Base-by-base conservation (phyloP, 2,329 filamentous ascomycete species). In the Talaromyces sp. region DNA sequence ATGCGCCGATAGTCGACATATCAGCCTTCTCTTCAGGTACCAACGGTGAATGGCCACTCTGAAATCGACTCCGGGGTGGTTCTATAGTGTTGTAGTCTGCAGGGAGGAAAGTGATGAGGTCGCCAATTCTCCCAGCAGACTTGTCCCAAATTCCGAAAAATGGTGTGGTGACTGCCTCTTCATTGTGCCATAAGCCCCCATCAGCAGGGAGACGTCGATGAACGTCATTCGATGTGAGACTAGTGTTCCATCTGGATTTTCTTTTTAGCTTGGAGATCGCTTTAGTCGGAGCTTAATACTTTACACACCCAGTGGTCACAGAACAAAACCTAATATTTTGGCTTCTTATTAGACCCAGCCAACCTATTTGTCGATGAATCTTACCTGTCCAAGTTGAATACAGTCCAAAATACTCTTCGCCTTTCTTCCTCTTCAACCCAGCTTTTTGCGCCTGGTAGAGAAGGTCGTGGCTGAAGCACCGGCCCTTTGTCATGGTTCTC, bases 81-180 rank as follows among this genome's bases (percentile, higher is more conserved):
- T 35, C 65, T 52, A 1, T 68, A 59, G 60, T 41, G 48, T 66
- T 22, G 57, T 60, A 60, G 57, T 60, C 22, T 27, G 35, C 24
- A 11, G 57, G 57, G 19, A 19, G 41, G 11, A 43, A 80, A 0
- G 78, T 72, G 1, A 81, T 76, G 0, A 75, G 76, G 5, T 77
- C 78, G 3, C 77, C 79, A 13, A 80, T 78, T 24, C 72, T 76
- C 3, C 73, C 78, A 0, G 72, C 72, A 0, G 79, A 78, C 5
- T 74, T 72, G 45, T 83, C 80, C 76, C 79, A 81, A 8, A 83
- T 81, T 1, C 80, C 79, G 16, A 82, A 81, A 62, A 76, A 83
- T 0, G 81, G 80, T 0, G 81, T 81, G 1, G 68, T 66, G 0
- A 81, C 77, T 0, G 78, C 71, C 66, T 80, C 67, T 66, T 76